Evolutionary conservation across 257 asterid genomes (phyloP), one percentile per base, ranked within the genome.

Genomic region (Solanum ossicruentum): DNA sequence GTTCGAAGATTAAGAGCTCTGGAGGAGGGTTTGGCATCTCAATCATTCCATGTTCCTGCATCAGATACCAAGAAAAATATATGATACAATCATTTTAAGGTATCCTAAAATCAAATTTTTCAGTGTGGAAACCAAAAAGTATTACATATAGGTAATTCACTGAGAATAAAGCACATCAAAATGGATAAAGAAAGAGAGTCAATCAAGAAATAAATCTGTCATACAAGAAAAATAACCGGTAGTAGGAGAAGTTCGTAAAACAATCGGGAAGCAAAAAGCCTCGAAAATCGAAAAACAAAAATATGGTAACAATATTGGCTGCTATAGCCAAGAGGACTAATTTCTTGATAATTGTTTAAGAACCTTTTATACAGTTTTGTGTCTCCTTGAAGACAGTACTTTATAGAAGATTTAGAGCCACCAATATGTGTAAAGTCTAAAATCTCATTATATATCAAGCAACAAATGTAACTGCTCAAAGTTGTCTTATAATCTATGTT

Each of bases 1-100:
- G 98, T 91, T 95, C 98, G 36, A 95, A 95, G 88, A 95, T 93
- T 89, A 93, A 81, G 82, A 87, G 89, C 86, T 93, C 92, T 28
- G 96, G 98, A 47, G 97, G 92, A 85, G 95, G 97, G 88, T 89
- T 65, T 85, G 98, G 97, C 98, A 95, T 95, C 92, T 95, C 98
- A 86, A 95, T 93, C 83, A 85, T 55, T 81, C 98, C 98, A 85
- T 95, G 98, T 60, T 92, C 92, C 98, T 95, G 84, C 45, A 78
- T 41, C 36, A 85, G 49, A 83, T 80, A 23, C 49, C 84, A 83
- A 83, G 60, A 73, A 57, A 81, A 63, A 63, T 18, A 84, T 43
- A 84, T 54, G 61, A 63, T 78, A 56, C 80, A 67, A 32, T 52
- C 28, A 23, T 52, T 57, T 78, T 78, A 78, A 21, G 83, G 47